Conservation (phyloP, 2,329 filamentous ascomycete species). For the Ophiostoma ips region DNA sequence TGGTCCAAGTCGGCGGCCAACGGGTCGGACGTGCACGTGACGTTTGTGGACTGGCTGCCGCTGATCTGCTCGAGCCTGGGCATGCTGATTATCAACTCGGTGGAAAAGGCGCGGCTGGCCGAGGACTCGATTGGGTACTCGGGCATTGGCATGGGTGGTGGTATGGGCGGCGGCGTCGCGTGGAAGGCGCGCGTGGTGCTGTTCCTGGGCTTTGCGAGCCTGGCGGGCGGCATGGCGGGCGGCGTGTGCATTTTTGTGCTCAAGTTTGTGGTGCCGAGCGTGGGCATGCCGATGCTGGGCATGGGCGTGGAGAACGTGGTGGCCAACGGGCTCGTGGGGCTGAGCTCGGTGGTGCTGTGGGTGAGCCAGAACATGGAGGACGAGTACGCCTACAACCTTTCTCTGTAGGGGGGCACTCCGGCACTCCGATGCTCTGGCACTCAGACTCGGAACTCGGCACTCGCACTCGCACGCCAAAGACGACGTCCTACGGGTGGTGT, state of each 20-base stretch:
- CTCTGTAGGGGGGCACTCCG: constrained; percentile 33
- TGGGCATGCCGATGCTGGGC: constrained; percentile 44
- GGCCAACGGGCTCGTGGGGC: constrained; percentile 47
- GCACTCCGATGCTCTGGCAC: no score
- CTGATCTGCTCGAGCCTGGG: constrained; percentile 52
- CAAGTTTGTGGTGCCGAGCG: constrained; percentile 45
- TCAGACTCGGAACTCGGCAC: no score
- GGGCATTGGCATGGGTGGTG: constrained; percentile 21
- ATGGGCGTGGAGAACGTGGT: constrained; percentile 56
- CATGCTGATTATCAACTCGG: constrained; percentile 59
- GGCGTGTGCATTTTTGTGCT: constrained; percentile 55
- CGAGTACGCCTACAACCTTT: constrained; percentile 55
- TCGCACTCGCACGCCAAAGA: no score
- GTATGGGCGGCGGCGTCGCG: constrained; percentile 34
- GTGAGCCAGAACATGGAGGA: constrained; percentile 61
- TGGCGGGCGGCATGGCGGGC: constrained; percentile 54
- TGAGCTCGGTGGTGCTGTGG: constrained; percentile 52
- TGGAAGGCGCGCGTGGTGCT: constrained; percentile 57
- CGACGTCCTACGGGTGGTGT: no score
- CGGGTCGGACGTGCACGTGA: constrained; percentile 47
- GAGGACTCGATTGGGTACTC: constrained; percentile 50
- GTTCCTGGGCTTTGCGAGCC: constrained; percentile 50
- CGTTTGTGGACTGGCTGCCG: constrained; percentile 56
- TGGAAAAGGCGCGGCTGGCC: constrained; percentile 51
- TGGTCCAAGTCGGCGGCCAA: constrained; percentile 50